Percentiles rank a stretch among this genome's conserved stretches.
phyloP scores from a whole-genome alignment of 2,329 filamentous ascomycete genomes.

The Coccinonectria pachysandricola region DNA sequence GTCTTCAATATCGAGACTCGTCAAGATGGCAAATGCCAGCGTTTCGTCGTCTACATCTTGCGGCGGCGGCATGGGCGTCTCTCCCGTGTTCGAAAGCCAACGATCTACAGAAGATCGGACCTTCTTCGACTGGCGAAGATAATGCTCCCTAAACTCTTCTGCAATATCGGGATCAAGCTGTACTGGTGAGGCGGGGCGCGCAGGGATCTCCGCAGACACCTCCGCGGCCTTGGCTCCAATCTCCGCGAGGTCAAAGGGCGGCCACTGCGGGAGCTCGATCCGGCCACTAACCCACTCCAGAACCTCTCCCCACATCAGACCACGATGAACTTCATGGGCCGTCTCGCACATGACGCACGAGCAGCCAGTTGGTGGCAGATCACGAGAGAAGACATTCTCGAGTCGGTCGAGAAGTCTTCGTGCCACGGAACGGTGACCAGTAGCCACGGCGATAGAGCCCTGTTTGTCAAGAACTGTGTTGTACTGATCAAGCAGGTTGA shows the following conservation, averaged over 20 bases:
- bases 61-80: slow-evolving; percentile 62
- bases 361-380: slow-evolving; percentile 81
- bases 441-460: slow-evolving; percentile 88
- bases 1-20: slow-evolving; percentile 66
- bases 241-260: slow-evolving; percentile 66
- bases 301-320: slow-evolving; percentile 91
- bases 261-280: slow-evolving; percentile 78
- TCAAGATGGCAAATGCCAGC: slow-evolving; percentile 84
- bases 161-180: slow-evolving; percentile 90
- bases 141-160: slow-evolving; percentile 87
- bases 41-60: slow-evolving; percentile 93
- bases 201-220: slow-evolving; percentile 47
- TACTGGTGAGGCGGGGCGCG: slow-evolving; percentile 49
- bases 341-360: slow-evolving; percentile 72
- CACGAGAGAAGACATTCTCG: slow-evolving; percentile 87
- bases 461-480: slow-evolving; percentile 68
- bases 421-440: slow-evolving; percentile 90
- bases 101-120: slow-evolving; percentile 83
- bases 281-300: slow-evolving; percentile 86
- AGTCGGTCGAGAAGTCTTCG: slow-evolving; percentile 79
- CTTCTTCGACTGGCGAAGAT: slow-evolving; percentile 83
- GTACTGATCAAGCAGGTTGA: slow-evolving; percentile 78
- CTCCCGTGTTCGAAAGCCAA: slow-evolving; percentile 76
- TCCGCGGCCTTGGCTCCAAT: slow-evolving; percentile 52
- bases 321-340: slow-evolving; percentile 51